Conservation (phyloP, 2,329 filamentous ascomycete species). For the Pochonia chlamydosporia region DNA sequence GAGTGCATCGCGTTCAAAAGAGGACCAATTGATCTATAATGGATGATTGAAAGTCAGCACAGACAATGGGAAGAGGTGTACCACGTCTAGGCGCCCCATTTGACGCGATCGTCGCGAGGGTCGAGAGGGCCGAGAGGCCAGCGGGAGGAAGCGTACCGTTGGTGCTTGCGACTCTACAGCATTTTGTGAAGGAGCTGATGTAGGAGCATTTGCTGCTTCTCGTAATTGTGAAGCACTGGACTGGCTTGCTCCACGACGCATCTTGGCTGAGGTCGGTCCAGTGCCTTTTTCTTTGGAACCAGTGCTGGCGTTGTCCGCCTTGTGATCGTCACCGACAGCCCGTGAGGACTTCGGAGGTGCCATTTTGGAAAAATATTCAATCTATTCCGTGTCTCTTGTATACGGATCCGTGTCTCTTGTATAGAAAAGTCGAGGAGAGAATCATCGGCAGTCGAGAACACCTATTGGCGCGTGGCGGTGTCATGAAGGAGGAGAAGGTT, state of each 20-base stretch:
- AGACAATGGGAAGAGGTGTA: neutral
- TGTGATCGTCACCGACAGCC: slow-evolving; percentile 38
- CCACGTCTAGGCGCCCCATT: neutral
- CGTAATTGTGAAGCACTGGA: slow-evolving; percentile 37
- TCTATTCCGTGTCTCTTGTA: neutral
- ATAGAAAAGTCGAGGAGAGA: neutral
- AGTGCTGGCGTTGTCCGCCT: slow-evolving; percentile 32
- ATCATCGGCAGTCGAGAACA: neutral
- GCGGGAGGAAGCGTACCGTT: slow-evolving; percentile 20
- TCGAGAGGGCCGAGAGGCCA: no score
- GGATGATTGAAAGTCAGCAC: neutral
- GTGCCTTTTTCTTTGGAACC: slow-evolving; percentile 37
- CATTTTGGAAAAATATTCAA: slow-evolving; percentile 23
- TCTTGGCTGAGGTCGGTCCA: slow-evolving; percentile 43
- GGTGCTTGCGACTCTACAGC: slow-evolving; percentile 25
- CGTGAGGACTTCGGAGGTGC: slow-evolving; percentile 41
- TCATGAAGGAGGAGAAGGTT: neutral
- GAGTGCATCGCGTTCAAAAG: slow-evolving; percentile 61
- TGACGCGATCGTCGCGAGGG: no score
- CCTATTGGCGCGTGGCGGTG: neutral
- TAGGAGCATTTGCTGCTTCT: slow-evolving; percentile 24
- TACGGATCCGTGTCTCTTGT: neutral
- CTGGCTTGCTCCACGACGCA: slow-evolving; percentile 49
- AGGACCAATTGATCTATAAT: slow-evolving; percentile 56
- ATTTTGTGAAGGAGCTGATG: slow-evolving; percentile 24